Base-by-base conservation (phyloP, 2,329 filamentous ascomycete species). In the Pseudocercospora pini-densiflorae region DNA sequence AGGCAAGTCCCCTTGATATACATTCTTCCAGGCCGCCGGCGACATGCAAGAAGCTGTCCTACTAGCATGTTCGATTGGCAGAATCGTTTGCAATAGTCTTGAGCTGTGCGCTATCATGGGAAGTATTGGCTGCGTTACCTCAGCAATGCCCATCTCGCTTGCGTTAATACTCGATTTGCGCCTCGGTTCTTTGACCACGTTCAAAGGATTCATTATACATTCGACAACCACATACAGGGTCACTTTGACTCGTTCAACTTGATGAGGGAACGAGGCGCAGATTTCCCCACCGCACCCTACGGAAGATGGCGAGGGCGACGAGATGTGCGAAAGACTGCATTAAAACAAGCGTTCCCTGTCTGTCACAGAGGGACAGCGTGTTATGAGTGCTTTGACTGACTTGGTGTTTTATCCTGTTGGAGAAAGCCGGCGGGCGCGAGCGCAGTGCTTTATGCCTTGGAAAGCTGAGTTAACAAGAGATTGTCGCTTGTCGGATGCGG, bases 171-270 rank as follows among this genome's bases (percentile, higher is more conserved):
- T 49, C 23, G 45, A 24, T 21, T 21, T 21, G 19, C 45, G 45
- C n/a, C 45, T 23, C 19, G 45, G 19, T 49, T 49, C 19, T 54
- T 27, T 54, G 24, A 54, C 23, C 10, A 31, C 24, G 24, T 8
- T 54, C 51, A 29, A 54, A 24, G 51, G 51, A 54, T 54, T 54
- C 51, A 54, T 54, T 54, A 54, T 54, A 24, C 51, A n/a, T 54
- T 27, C 51, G 16, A 54, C 51, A 54, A 54, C 51, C 51, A 54
- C 51, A 54, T 54, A 54, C 47, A 51, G 47, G 47, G 47, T 24
- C 47, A 51, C 21, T 31, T 54, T 24, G 51, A 54, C 51, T 29
- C 51, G 51, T 27, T 54, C 51, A 31, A 8, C 19, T 16, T n/a
- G 23, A 8, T n/a, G 14, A 31, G 51, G 12, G 51, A 16, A 14